Evolutionary conservation across 2,329 filamentous ascomycete species (phyloP), one percentile per base, ranked within the genome.

Genomic region (Xylaria sp.): DNA sequence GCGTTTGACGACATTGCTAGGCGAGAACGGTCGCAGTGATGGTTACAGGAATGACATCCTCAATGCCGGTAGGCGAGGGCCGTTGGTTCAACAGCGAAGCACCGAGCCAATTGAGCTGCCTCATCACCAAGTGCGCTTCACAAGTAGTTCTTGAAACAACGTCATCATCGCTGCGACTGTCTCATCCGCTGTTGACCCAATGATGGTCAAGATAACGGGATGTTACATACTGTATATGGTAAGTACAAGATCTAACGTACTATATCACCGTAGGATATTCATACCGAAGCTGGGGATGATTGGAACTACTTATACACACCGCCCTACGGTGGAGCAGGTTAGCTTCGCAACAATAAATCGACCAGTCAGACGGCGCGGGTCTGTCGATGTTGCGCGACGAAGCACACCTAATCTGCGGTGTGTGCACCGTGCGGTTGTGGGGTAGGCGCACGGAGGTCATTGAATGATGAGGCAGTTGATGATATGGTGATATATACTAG

Each of bases 361-460:
- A 40, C 60, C 60, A 65, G 51, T 65, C 15, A 51, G 52, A 62
- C 19, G 52, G 17, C 19, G 14, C 35, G 21, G 45, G 62, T 4
- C 23, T 6, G 23, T 50, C 11, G 56, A 42, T 17, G 12, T n/a
- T 15, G 45, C 12, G 15, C 56, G 12, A 50, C 25, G 42, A 15
- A 23, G 51, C 19, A 23, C n/a, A 33, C 50, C 35, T 35, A 63
- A 60, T 38, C 60, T 63, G 59, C 60, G 63, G 63, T 65, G 63
- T 60, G 47, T 42, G 25, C 31, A 43, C 35, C 15, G 21, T 40
- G 47, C 28, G 11, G 6, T 31, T 31, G 4, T 4, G 7, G 11
- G n/a, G n/a, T 11, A 23, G 47, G 21, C 31, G 4, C 31, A 21
- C 15, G 45, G 15, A 23, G 45, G 31, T 23, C 5, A 38, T 51